These are phyloP conservation scores for Apodospora peruviana DNA, from an alignment of 495 filamentous ascomycete genomes.

Conservation along the genomic window DNA sequence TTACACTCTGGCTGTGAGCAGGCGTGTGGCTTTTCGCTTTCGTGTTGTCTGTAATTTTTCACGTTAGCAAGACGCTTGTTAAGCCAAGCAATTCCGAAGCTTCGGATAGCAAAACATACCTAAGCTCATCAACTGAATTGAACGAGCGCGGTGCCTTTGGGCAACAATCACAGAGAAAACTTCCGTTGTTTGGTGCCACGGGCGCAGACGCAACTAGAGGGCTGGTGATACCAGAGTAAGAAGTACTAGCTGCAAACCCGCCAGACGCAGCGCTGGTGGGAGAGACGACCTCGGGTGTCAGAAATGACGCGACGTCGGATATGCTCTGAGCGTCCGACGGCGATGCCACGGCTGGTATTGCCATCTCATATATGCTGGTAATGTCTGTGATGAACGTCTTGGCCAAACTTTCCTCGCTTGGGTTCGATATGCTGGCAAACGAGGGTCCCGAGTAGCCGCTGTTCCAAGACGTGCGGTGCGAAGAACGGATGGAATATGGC, in stretches of 20 bases:
- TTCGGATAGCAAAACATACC: conserved; percentile 43
- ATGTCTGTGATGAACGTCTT: conserved; percentile 20
- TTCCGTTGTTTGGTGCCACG: conserved; percentile 30
- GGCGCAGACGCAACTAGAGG: not conserved
- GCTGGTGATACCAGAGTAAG: no score
- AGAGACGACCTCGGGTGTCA: no score
- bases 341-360: not conserved
- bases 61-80: not conserved
- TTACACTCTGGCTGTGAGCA: conserved; percentile 71
- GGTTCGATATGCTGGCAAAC: conserved; percentile 15
- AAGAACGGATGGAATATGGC: not conserved
- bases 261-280: no score
- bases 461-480: conserved; percentile 11
- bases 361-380: conserved; percentile 18
- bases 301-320: no score
- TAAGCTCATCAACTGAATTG: conserved; percentile 61
- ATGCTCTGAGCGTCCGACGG: not conserved
- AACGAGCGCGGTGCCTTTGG: conserved; percentile 85
- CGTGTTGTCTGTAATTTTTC: conserved; percentile 42
- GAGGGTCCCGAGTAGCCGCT: conserved; percentile 14
- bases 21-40: conserved; percentile 75
- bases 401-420: conserved; percentile 20
- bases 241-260: not conserved
- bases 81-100: not conserved
- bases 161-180: conserved; percentile 72